Conservation (phyloP, 176 grass and related monocot genomes). For the Zoysia pacifica region DNA sequence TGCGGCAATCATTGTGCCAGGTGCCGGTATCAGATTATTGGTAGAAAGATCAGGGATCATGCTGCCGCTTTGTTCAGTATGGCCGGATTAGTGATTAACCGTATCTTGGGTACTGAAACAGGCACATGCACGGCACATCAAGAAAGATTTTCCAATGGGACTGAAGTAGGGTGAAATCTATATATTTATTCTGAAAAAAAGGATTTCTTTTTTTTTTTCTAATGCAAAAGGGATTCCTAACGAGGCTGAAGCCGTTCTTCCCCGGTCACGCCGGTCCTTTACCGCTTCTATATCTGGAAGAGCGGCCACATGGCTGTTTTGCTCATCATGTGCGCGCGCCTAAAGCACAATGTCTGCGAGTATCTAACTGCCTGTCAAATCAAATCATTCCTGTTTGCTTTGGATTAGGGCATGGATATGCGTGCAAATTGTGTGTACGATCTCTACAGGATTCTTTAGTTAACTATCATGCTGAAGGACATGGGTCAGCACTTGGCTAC, state of each 20-base stretch:
- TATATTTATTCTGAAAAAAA: too few relatives aligned
- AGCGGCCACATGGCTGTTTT: constrained; percentile 40
- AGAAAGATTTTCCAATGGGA: too few relatives aligned
- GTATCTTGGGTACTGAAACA: constrained; percentile 3
- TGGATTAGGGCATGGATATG: constrained; percentile 12
- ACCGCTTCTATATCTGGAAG: constrained; percentile 30
- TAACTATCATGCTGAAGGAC: constrained; percentile 24
- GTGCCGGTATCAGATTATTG: constrained; percentile 15
- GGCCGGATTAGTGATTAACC: too few relatives aligned
- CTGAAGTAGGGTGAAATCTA: too few relatives aligned
- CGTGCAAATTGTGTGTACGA: constrained; percentile 48
- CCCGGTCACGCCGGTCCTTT: neutral
- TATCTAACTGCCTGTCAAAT: constrained; percentile 4
- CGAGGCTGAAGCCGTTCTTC: neutral
- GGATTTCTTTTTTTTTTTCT: too few relatives aligned
- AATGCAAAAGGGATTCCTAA: neutral
- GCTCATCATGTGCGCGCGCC: constrained; percentile 55
- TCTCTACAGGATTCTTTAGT: constrained; percentile 25
- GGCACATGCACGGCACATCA: neutral
- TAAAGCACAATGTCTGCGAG: constrained; percentile 34
- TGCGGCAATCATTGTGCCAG: constrained; percentile 37
- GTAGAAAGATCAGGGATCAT: neutral
- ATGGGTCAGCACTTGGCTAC: constrained; percentile 49
- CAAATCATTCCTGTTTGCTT: constrained; percentile 34
- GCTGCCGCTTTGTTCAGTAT: neutral